phyloP scores from a whole-genome alignment of 225 moss, liverwort and hornwort species.

The Straminergon stramineum region DNA sequence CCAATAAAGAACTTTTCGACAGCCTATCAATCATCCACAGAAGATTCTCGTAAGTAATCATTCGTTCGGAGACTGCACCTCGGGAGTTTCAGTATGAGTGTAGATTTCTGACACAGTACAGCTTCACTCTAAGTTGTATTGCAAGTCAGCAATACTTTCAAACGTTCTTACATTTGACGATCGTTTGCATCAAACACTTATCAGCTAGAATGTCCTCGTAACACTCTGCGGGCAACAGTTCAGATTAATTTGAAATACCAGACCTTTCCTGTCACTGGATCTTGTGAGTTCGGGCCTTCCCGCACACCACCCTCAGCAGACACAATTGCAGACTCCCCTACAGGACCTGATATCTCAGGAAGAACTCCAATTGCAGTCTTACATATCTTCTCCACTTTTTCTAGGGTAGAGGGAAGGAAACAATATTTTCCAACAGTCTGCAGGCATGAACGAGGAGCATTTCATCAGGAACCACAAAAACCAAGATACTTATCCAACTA shows the following conservation, averaged over 20 bases:
- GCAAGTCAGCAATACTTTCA: neutral
- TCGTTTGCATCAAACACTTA: neutral
- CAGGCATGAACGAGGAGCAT: conserved; percentile 1
- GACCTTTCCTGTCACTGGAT: conserved; percentile 22
- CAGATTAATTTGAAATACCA: neutral
- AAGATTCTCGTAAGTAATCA: neutral
- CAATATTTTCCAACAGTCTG: conserved; percentile 44
- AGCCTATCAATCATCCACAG: conserved; percentile 21
- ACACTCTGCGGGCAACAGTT: neutral
- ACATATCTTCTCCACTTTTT: conserved; percentile 36
- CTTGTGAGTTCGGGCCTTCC: conserved; percentile 11
- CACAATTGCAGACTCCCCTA: conserved; percentile 16
- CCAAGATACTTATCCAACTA: neutral
- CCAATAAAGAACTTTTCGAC: conserved; percentile 17
- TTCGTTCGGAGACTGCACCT: neutral
- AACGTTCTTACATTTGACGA: neutral
- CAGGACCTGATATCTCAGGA: conserved; percentile 4
- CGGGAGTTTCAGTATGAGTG: neutral
- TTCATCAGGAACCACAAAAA: conserved; percentile 4
- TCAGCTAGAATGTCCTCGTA: neutral
- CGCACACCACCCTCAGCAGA: conserved; percentile 20
- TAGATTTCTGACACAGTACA: neutral
- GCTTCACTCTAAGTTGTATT: neutral
- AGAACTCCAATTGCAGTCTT: conserved; percentile 11
- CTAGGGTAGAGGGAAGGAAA: conserved; percentile 38